phyloP scores from a whole-genome alignment of 2,329 filamentous ascomycete species.

The Aspergillus pseudoviridinutans region DNA sequence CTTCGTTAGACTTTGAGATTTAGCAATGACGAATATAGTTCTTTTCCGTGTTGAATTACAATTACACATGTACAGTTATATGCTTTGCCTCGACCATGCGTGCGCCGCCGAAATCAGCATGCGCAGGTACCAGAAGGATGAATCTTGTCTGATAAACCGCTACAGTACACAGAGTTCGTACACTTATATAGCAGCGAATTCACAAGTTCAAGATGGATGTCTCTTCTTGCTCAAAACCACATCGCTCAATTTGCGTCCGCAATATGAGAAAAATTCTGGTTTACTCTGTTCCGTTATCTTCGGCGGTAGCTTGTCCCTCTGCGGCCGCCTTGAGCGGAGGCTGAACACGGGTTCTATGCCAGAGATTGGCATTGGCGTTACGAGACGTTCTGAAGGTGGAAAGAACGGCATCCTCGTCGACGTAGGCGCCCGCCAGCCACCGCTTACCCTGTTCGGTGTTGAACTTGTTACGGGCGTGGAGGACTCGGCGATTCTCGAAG shows the following conservation, averaged over 20 bases:
- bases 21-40: not conserved
- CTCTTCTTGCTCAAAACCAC: not conserved
- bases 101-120: not conserved
- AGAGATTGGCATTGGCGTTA: not conserved
- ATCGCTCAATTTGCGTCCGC: not conserved
- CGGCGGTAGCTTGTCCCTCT: not conserved
- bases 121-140: too few relatives aligned
- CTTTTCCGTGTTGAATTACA: not conserved
- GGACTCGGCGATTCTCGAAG: slow-evolving; percentile 83
- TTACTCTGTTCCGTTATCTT: not conserved
- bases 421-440: slow-evolving; percentile 83
- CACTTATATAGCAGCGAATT: not conserved
- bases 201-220: not conserved
- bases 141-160: too few relatives aligned
- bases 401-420: slow-evolving; percentile 62
- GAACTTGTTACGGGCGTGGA: slow-evolving; percentile 79
- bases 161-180: too few relatives aligned
- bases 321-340: too few relatives aligned
- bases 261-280: not conserved
- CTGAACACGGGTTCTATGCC: not conserved
- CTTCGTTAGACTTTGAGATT: not conserved
- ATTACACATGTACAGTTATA: not conserved
- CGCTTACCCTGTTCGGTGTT: slow-evolving; percentile 61
- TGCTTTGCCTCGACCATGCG: too few relatives aligned
- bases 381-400: slow-evolving; percentile 37